Conservation (phyloP, 1,284 basidiomycete genomes). For the Malassezia vespertilionis region DNA sequence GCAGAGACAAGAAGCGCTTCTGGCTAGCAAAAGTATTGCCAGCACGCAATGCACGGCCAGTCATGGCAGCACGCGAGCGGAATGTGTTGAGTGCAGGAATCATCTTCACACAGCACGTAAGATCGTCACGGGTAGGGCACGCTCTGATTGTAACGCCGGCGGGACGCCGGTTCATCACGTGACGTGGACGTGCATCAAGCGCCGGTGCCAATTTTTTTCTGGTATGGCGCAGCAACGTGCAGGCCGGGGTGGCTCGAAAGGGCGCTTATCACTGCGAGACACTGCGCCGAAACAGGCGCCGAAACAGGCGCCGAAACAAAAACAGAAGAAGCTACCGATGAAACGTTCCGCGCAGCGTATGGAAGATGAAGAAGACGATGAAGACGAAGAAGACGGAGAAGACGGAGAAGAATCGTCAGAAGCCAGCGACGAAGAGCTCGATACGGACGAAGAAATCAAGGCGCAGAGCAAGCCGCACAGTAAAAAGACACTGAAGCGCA, state of each 20-base stretch:
- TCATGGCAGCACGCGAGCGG: slow-evolving; percentile 29
- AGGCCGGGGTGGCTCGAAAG: not conserved
- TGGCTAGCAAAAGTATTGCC: slow-evolving; percentile 50
- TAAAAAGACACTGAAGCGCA: slow-evolving; percentile 39
- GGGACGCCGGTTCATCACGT: not conserved
- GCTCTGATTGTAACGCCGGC: not conserved
- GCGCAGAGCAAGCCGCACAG: slow-evolving; percentile 14
- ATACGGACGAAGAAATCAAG: slow-evolving; percentile 33
- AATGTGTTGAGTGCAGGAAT: slow-evolving; percentile 27
- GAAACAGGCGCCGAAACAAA: not conserved
- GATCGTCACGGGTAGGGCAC: not conserved
- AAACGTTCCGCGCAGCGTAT: not conserved
- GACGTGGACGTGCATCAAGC: too few species aligned
- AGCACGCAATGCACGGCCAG: slow-evolving; percentile 25
- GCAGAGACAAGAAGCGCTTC: slow-evolving; percentile 88
- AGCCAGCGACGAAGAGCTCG: slow-evolving; percentile 10
- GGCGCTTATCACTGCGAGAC: slow-evolving; percentile 10
- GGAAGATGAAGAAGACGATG: slow-evolving; percentile 14
- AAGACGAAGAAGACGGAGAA: slow-evolving; percentile 14
- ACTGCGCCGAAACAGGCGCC: not conserved
- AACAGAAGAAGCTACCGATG: slow-evolving; percentile 17
- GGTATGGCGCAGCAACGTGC: slow-evolving; percentile 10
- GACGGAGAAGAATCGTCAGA: slow-evolving; percentile 12
- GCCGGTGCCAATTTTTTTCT: not conserved
- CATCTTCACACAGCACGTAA: too few species aligned